Evolutionary conservation across 164 flowering plant genomes (phyloP).

Genomic region (Vitis labrusca): DNA sequence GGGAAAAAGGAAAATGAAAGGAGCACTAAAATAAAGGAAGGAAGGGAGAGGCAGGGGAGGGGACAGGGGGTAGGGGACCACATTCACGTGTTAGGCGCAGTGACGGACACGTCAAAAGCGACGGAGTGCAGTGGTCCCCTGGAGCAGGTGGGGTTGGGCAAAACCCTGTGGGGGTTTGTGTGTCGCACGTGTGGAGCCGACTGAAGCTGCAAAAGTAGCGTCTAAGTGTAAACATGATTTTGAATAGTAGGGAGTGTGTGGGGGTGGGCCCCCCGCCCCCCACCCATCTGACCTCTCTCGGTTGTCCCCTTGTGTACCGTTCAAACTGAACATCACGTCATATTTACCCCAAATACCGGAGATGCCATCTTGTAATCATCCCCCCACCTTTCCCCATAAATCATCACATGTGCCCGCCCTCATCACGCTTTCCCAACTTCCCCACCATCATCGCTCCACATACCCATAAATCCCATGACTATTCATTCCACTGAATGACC

Average conservation of each 20-base stretch:
- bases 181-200: slow-evolving; percentile 33
- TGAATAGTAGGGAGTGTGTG: slow-evolving; percentile 1
- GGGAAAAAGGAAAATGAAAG: no score
- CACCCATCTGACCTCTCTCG: slow-evolving; percentile 5
- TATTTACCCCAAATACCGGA: slow-evolving; percentile 2
- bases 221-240: neutral
- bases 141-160: neutral
- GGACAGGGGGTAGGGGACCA: neutral
- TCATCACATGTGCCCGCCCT: no score
- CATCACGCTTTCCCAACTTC: neutral
- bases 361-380: slow-evolving; percentile 6
- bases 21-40: no score
- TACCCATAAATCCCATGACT: no score
- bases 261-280: slow-evolving; percentile 4
- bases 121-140: slow-evolving; percentile 8
- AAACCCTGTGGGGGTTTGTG: slow-evolving; percentile 5
- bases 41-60: neutral
- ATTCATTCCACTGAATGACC: no score
- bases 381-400: no score
- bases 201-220: slow-evolving; percentile 13
- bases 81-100: neutral
- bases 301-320: slow-evolving; percentile 21
- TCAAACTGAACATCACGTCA: slow-evolving; percentile 21
- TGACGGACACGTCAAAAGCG: slow-evolving; percentile 4
- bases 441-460: neutral